A percentile compares a stretch with the other conserved stretches of the same genome.
Evolutionary conservation across 106 monocot genomes (phyloP).

Genomic region (Dendrobium huoshanense): DNA sequence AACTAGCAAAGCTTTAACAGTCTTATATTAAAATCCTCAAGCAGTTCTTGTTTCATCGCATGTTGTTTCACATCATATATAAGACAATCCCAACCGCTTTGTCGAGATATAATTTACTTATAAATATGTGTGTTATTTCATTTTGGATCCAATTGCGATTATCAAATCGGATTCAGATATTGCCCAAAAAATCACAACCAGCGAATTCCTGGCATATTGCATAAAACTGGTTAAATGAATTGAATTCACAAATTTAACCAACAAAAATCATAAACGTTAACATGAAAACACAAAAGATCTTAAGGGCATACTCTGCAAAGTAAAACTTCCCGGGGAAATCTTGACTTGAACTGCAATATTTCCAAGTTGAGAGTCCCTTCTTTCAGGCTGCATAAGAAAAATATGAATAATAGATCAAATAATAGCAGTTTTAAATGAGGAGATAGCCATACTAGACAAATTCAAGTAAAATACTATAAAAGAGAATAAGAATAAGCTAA

Average conservation of each 20-base stretch:
- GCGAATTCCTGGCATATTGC: background rate
- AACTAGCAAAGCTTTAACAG: too few relatives aligned
- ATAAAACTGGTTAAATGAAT: too few relatives aligned
- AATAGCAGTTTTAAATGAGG: background rate
- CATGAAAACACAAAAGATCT: background rate
- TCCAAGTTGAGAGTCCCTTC: slow-evolving; percentile 94
- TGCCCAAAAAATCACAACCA: background rate
- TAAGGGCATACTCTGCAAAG: slow-evolving; percentile 77
- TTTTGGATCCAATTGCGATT: background rate
- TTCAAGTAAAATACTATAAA: background rate
- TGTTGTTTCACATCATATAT: too few relatives aligned
- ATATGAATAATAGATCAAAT: background rate
- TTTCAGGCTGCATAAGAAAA: slow-evolving; percentile 66
- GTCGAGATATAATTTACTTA: background rate
- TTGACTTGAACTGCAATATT: slow-evolving; percentile 84
- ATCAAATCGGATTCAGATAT: background rate
- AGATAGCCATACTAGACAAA: background rate
- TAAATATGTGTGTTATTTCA: background rate
- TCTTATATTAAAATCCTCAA: too few relatives aligned
- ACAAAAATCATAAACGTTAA: slow-evolving; percentile 3
- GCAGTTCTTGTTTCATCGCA: too few relatives aligned
- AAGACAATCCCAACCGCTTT: background rate
- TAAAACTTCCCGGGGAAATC: slow-evolving; percentile 96
- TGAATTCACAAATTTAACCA: background rate
- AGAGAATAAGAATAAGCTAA: slow-evolving; percentile 1